Base-by-base conservation (phyloP, 2,329 filamentous ascomycete species). In the Thelonectria rubi region DNA sequence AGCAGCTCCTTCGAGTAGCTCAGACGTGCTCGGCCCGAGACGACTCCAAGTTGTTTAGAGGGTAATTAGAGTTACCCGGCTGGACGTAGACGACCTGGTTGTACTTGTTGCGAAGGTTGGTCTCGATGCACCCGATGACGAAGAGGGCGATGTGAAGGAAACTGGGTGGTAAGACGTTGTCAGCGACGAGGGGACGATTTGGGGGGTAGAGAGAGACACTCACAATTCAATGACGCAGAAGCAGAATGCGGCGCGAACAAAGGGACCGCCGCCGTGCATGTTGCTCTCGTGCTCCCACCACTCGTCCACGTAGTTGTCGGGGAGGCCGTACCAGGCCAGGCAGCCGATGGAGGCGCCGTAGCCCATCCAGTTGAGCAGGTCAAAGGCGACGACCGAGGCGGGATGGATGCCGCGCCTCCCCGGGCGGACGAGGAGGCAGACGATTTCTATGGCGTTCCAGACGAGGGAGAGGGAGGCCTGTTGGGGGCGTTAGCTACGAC, bases 101-200 rank as follows among this genome's bases (percentile, higher is more conserved):
- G 20, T 18, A 34, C 26, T 55, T 55, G 57, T 68, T 69, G 49
- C 68, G 67, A 30, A 62, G 52, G 40, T 53, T 55, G 14, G 64
- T 68, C 52, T 70, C 67, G 53, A 55, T 61, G 62, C 68, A 69
- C 21, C 58, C 68, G 14, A 71, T 69, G 61, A 69, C 43, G 52
- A 71, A 71, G 20, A 71, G 45, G 26, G 51, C 48, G 37, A 71
- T 46, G 40, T 71, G 68, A 32, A 56, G 3, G 50, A 66, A 10
- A 10, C 68, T 70, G 34, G 10, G 20, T 11, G 17, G 42, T 3
- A 26, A 7, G 5, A 14, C 9, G 11, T 18, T 48, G 53, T 46
- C 55, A 21, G 20, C 1, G 12, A 40, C 26, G 37, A n/a, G 15
- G 9, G 46, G n/a, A n/a, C n/a, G n/a, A n/a, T n/a, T n/a, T n/a